Conservation (phyloP, 495 filamentous ascomycete species). For the Aspergillus bertholletiae region DNA sequence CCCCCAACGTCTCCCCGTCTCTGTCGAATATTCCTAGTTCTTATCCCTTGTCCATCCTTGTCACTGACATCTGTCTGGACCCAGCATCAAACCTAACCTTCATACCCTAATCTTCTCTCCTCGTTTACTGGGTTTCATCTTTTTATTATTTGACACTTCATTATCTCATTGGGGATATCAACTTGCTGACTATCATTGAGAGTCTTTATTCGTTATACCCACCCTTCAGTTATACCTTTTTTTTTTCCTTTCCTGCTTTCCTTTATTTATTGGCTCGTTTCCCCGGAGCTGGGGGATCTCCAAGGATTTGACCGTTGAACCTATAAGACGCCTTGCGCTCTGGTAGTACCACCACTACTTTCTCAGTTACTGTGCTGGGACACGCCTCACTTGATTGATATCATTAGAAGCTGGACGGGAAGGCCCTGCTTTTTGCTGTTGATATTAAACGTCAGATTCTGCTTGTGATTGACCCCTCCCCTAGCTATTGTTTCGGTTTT, state of each 20-base stretch:
- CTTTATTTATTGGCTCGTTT: too few species aligned
- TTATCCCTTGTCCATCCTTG: background rate
- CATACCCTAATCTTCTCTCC: background rate
- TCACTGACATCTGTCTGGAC: conserved; percentile 1
- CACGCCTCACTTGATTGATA: background rate
- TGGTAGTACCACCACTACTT: background rate
- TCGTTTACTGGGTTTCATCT: background rate
- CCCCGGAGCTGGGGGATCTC: too few species aligned
- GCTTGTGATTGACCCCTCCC: background rate
- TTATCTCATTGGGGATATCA: conserved; percentile 6
- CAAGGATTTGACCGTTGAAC: background rate
- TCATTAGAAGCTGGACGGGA: background rate
- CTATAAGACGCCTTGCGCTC: background rate
- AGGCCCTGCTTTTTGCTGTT: background rate
- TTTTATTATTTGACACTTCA: background rate
- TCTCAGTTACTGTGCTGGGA: background rate
- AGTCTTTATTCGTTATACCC: background rate
- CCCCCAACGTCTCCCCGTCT: conserved; percentile 2
- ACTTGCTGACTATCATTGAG: background rate
- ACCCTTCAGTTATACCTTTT: background rate
- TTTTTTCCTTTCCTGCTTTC: too few species aligned
- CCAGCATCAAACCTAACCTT: conserved; percentile 11
- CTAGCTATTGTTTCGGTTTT: background rate
- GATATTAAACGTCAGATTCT: background rate
- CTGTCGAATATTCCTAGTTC: conserved; percentile 4